Conservation (phyloP, 306 rosid species). For the Quercus parvula region DNA sequence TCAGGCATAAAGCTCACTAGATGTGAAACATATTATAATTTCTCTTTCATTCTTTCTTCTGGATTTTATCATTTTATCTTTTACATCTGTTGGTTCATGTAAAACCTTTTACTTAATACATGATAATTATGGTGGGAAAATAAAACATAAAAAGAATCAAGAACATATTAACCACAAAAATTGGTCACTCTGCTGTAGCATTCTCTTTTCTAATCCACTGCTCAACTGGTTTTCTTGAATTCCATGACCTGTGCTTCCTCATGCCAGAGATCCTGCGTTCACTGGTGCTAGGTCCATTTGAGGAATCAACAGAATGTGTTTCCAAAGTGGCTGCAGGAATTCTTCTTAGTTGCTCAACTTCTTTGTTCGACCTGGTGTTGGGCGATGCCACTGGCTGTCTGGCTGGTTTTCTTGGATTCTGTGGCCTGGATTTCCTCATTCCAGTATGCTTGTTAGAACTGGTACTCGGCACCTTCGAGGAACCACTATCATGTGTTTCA, state of each 20-base stretch:
- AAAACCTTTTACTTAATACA: neutral
- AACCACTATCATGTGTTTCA: slow-evolving; percentile 21
- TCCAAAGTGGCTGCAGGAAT: slow-evolving; percentile 25
- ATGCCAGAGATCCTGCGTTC: slow-evolving; percentile 22
- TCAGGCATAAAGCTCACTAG: no score
- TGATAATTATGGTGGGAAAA: neutral
- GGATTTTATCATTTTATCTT: neutral
- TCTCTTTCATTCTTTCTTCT: neutral
- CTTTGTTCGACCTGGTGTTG: slow-evolving; percentile 10
- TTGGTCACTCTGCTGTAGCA: slow-evolving; percentile 17
- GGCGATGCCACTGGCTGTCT: slow-evolving; percentile 34
- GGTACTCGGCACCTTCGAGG: slow-evolving; percentile 1
- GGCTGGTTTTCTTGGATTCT: slow-evolving; percentile 4
- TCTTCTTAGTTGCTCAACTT: slow-evolving; percentile 36
- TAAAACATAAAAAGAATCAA: neutral
- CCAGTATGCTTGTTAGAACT: neutral
- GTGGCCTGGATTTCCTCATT: slow-evolving; percentile 18
- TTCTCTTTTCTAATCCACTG: slow-evolving; percentile 64
- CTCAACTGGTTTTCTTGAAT: slow-evolving; percentile 44
- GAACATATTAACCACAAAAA: neutral
- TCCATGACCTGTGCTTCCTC: slow-evolving; percentile 28
- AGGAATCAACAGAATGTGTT: slow-evolving; percentile 17
- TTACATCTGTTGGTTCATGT: neutral
- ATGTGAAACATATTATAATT: no score
- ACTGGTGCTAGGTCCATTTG: slow-evolving; percentile 34